phyloP scores from a whole-genome alignment of 306 rosid species.

The Carpinus fangiana region DNA sequence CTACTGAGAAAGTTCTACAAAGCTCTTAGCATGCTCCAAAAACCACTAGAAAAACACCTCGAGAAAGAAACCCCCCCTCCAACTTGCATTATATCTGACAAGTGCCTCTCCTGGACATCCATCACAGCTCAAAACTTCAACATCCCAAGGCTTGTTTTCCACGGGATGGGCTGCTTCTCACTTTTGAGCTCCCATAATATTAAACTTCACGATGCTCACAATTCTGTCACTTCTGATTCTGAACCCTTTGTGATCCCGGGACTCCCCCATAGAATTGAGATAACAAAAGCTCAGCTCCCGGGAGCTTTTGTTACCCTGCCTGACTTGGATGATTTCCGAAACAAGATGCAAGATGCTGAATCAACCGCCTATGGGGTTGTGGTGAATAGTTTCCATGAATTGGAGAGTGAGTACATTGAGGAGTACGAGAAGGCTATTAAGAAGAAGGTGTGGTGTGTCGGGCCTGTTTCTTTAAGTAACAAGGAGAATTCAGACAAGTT shows the following conservation, averaged over 20 bases:
- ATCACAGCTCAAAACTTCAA: slow-evolving; percentile 48
- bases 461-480: slow-evolving; percentile 68
- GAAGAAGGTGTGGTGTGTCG: slow-evolving; percentile 76
- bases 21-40: slow-evolving; percentile 63
- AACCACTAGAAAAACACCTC: slow-evolving; percentile 58
- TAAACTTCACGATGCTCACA: slow-evolving; percentile 40
- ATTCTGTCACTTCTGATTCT: slow-evolving; percentile 34
- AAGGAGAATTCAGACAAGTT: slow-evolving; percentile 50
- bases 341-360: slow-evolving; percentile 66
- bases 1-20: slow-evolving; percentile 54
- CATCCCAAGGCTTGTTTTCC: slow-evolving; percentile 67
- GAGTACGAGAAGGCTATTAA: slow-evolving; percentile 42
- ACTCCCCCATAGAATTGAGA: slow-evolving; percentile 39
- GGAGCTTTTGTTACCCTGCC: slow-evolving; percentile 58
- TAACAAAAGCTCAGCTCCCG: slow-evolving; percentile 67
- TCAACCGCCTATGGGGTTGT: slow-evolving; percentile 55
- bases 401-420: slow-evolving; percentile 49
- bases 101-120: slow-evolving; percentile 59
- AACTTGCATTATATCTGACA: slow-evolving; percentile 75
- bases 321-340: slow-evolving; percentile 58
- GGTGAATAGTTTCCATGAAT: slow-evolving; percentile 64
- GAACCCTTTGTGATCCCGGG: slow-evolving; percentile 65
- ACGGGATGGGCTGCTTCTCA: slow-evolving; percentile 74
- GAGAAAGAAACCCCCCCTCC: slow-evolving; percentile 36
- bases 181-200: slow-evolving; percentile 55